phyloP scores from a whole-genome alignment of 2,329 filamentous ascomycete genomes.

The Madurella mycetomatis region DNA sequence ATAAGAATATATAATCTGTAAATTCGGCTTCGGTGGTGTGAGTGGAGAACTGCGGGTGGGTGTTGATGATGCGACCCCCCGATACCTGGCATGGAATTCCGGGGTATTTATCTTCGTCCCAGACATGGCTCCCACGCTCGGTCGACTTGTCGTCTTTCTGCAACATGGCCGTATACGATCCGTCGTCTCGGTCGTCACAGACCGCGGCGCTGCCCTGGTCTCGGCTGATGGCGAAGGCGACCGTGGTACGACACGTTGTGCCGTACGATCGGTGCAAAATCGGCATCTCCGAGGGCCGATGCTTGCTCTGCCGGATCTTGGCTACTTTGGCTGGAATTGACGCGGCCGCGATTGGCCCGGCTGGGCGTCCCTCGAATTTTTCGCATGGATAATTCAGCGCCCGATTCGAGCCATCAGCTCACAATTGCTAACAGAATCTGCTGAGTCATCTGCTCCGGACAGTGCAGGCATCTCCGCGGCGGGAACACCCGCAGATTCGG shows the following conservation, averaged over 20 bases:
- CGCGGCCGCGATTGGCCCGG: conserved; percentile 4
- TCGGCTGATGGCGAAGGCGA: conserved; percentile 3
- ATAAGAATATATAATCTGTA: background rate
- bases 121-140: background rate
- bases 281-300: conserved; percentile 19
- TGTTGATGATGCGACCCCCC: background rate
- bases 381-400: background rate
- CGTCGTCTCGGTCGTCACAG: background rate
- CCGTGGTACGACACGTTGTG: conserved; percentile 11
- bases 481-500: conserved; percentile 16
- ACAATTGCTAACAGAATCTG: conserved; percentile 20
- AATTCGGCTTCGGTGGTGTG: background rate
- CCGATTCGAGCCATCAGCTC: conserved; percentile 18
- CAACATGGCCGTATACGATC: background rate
- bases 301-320: background rate
- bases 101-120: conserved; percentile 4
- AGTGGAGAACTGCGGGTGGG: conserved; percentile 3
- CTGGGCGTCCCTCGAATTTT: conserved; percentile 2
- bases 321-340: background rate
- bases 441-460: conserved; percentile 13
- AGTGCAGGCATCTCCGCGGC: conserved; percentile 19
- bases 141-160: background rate
- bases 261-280: conserved; percentile 6
- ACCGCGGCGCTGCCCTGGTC: background rate
- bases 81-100: background rate